phyloP scores from a whole-genome alignment of 164 flowering plant genomes.

The Santalum album region DNA sequence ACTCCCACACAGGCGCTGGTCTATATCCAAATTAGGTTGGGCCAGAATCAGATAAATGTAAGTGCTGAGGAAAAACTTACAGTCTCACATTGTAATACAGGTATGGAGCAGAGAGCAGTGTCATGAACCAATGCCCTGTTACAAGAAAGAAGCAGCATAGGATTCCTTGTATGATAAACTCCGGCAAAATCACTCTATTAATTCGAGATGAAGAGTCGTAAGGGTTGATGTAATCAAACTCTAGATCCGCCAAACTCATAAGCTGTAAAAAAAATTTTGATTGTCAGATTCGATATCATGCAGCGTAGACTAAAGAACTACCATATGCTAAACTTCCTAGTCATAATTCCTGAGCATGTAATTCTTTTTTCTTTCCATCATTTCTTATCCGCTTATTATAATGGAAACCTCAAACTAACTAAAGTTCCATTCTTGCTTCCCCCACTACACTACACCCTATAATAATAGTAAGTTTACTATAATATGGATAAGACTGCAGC shows the following conservation, averaged over 20 bases:
- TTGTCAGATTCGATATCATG: constrained; percentile 7
- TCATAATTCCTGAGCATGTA: background rate
- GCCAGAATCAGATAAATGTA: background rate
- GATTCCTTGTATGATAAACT: constrained; percentile 58
- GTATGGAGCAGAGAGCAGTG: constrained; percentile 57
- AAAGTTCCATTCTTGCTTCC: too few species aligned
- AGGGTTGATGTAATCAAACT: constrained; percentile 92
- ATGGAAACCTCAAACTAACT: too few species aligned
- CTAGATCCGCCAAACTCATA: constrained; percentile 92
- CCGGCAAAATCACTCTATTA: constrained; percentile 71
- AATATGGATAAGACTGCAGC: too few species aligned
- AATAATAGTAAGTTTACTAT: too few species aligned
- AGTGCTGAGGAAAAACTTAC: constrained; percentile 42
- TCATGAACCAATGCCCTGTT: constrained; percentile 89
- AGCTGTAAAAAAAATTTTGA: constrained; percentile 52
- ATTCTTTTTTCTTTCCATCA: too few species aligned
- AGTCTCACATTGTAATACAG: constrained; percentile 64
- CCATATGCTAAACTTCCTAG: background rate
- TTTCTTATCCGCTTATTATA: too few species aligned
- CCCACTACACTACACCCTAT: too few species aligned
- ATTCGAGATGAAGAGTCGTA: constrained; percentile 84
- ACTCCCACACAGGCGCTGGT: background rate
- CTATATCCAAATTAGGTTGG: background rate
- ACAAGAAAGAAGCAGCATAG: constrained; percentile 57
- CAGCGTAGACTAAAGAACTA: background rate